Evolutionary conservation across 2,329 filamentous ascomycete species (phyloP), one percentile per base, ranked within the genome.

Genomic region (Dactylonectria macrodidyma): DNA sequence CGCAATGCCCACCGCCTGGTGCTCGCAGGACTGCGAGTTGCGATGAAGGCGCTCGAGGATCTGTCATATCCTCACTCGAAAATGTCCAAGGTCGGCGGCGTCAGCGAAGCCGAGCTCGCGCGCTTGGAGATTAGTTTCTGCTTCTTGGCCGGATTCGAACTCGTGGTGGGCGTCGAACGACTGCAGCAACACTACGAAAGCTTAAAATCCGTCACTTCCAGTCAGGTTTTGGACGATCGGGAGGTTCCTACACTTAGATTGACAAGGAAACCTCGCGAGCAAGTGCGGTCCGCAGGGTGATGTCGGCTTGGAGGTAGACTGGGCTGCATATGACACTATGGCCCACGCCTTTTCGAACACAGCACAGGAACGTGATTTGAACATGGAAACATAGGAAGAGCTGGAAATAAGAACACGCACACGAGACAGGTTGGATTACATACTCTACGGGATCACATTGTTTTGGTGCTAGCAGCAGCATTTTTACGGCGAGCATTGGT

Each of bases 11-110:
- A 99, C 80, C 90, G 96, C 2, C 84, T 98, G 8, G 86, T 97
- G 36, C 87, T 99, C 16, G 95, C 94, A 0, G 93, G 93, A 7
- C 85, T 98, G 60, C 86, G 95, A 41, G 93, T 98, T 3, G 95
- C 95, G 14, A 96, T 95, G 89, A 99, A 98, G 83, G 93, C 94
- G 0, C 84, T 98, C n/a, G 95, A 99, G 80, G 95, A 98, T 79
- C 87, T 95, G 61, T 93, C 92, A 73, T 97, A 97, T 82, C 90
- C 93, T 9, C 95, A 98, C 82, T 87, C 87, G 67, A 92, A 94
- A 62, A 91, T 98, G 72, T 91, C 95, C 19, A 92, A 91, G 71
- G 95, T 98, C 1, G 95, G 96, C 48, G 95, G 95, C 19, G 94
- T 98, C 16, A 93, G 90, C 76, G 92, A 93, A 78, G 84, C 85